A percentile compares a stretch with the other conserved stretches of the same genome.
Evolutionary conservation across 345 rosid genomes (phyloP).

Genomic region (Salix caprea): DNA sequence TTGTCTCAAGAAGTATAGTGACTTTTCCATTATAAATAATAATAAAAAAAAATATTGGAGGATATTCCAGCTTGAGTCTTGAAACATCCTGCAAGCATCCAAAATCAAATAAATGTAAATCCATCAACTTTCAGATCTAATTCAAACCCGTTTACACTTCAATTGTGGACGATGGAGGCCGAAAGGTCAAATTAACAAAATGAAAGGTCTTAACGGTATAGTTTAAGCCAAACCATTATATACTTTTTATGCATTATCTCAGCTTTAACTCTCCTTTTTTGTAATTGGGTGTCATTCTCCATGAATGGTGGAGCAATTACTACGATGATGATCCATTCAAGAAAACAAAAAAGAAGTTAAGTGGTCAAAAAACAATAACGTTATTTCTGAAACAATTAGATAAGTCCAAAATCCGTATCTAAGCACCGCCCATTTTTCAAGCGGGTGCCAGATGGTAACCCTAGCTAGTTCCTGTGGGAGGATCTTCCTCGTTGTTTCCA

Average conservation of each 20-base stretch:
- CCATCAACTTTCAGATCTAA: not conserved
- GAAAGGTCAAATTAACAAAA: not conserved
- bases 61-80: not conserved
- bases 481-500: not conserved
- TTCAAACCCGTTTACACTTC: too few relatives aligned
- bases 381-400: not conserved
- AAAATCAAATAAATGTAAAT: too few relatives aligned
- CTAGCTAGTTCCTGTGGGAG: not conserved
- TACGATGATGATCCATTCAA: not conserved
- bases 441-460: not conserved
- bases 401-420: not conserved
- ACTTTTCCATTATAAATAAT: not conserved
- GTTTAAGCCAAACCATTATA: not conserved
- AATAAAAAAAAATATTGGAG: not conserved
- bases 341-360: not conserved
- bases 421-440: constrained; percentile 1
- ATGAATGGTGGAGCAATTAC: not conserved
- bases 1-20: not conserved
- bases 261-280: not conserved
- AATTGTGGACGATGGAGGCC: not conserved
- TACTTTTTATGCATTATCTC: not conserved
- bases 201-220: not conserved
- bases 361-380: not conserved
- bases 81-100: not conserved
- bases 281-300: not conserved